Evolutionary conservation across 2,329 filamentous ascomycete genomes (phyloP).

Genomic region (Emergomyces africanus): DNA sequence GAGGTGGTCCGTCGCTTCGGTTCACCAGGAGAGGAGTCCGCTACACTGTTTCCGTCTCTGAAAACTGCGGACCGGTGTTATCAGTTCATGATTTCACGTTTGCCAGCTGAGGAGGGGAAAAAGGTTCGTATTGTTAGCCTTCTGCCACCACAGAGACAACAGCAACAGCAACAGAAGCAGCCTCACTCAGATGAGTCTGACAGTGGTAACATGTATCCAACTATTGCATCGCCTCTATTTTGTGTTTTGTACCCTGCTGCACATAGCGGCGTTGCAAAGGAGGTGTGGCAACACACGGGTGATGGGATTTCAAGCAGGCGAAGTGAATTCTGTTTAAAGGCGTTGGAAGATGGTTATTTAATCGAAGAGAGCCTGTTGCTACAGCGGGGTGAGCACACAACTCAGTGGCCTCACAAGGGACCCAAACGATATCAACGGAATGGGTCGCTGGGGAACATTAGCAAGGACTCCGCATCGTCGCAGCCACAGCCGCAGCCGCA

Average conservation of each 20-base stretch:
- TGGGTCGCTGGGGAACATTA: constrained; percentile 37
- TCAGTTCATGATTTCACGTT: constrained; percentile 50
- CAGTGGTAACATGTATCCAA: constrained; percentile 26
- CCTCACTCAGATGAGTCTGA: neutral
- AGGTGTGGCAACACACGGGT: constrained; percentile 95
- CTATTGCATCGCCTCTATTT: constrained; percentile 48
- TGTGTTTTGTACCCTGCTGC: constrained; percentile 59
- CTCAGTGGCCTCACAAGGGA: constrained; percentile 43
- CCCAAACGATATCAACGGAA: constrained; percentile 67
- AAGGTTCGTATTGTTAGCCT: constrained; percentile 43
- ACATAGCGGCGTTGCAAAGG: constrained; percentile 62
- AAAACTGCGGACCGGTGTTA: constrained; percentile 58
- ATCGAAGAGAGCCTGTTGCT: constrained; percentile 33
- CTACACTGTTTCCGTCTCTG: constrained; percentile 71
- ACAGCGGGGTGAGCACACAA: constrained; percentile 8
- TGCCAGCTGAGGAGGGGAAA: constrained; percentile 23
- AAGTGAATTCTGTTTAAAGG: constrained; percentile 73
- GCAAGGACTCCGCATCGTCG: constrained; percentile 21
- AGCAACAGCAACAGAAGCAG: constrained; percentile 34
- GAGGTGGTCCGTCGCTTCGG: constrained; percentile 52
- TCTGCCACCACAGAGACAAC: constrained; percentile 35
- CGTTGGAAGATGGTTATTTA: constrained; percentile 58
- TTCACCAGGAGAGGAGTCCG: constrained; percentile 42
- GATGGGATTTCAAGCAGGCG: constrained; percentile 85
- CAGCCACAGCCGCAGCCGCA: constrained; percentile 10